phyloP scores from a whole-genome alignment of 352 stramenopile genomes.

The Phytophthora lateralis region DNA sequence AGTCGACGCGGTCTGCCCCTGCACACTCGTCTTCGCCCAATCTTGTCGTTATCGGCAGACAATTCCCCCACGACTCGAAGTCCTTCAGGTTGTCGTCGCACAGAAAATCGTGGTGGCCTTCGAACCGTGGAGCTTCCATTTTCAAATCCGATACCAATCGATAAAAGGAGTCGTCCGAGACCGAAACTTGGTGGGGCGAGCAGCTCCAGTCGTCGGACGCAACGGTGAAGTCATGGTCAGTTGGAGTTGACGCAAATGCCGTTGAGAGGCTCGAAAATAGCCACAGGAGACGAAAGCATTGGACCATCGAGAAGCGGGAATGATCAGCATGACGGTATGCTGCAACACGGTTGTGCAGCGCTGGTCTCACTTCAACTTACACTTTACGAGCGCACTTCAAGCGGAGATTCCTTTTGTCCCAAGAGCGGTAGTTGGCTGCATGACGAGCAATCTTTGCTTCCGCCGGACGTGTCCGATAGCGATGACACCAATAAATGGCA shows the following conservation, averaged over 20 bases:
- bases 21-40: slow-evolving; percentile 36
- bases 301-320: background rate
- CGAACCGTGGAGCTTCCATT: slow-evolving; percentile 12
- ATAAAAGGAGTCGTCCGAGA: slow-evolving; percentile 18
- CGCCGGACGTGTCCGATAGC: slow-evolving; percentile 2
- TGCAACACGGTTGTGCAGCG: background rate
- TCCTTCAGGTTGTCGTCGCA: slow-evolving; percentile 12
- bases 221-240: slow-evolving; percentile 7
- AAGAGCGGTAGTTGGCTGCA: background rate
- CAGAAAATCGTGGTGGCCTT: slow-evolving; percentile 29
- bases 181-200: slow-evolving; percentile 4
- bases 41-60: slow-evolving; percentile 35
- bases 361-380: background rate
- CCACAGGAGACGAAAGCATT: background rate
- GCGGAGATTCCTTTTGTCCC: background rate
- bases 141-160: slow-evolving; percentile 2
- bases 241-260: background rate
- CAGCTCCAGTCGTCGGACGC: slow-evolving; percentile 27
- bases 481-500: background rate
- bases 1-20: slow-evolving; percentile 30
- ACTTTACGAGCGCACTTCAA: slow-evolving; percentile 2
- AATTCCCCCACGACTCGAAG: slow-evolving; percentile 37
- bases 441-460: background rate
- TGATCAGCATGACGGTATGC: background rate
- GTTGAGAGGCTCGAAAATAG: background rate